These are phyloP conservation scores for Verticillium alfalfae DNA, from an alignment of 2,329 filamentous ascomycete species.

Conservation along the genomic window DNA sequence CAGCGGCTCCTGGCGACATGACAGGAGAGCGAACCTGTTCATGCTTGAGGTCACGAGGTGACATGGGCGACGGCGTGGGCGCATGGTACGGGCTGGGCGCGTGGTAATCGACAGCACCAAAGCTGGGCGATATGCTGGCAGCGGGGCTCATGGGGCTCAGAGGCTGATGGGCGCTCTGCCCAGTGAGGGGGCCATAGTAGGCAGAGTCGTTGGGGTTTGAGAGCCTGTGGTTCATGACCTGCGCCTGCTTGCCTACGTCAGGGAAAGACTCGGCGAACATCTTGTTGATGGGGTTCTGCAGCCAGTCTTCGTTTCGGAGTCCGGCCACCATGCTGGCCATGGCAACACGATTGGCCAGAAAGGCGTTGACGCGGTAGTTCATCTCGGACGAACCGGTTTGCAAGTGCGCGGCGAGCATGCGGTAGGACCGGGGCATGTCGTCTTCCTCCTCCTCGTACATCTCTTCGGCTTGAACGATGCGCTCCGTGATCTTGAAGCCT, in stretches of 20 bases:
- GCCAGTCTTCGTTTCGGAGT: conserved; percentile 27
- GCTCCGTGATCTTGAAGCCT: conserved; percentile 72
- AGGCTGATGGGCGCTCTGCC: not conserved
- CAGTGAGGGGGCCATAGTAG: conserved; percentile 5
- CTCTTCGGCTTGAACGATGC: conserved; percentile 75
- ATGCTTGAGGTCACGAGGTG: conserved; percentile 10
- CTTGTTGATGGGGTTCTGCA: conserved; percentile 39
- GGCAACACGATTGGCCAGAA: conserved; percentile 33
- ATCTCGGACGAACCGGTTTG: conserved; percentile 55
- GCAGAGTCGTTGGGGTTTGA: conserved; percentile 5
- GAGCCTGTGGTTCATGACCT: conserved; percentile 12
- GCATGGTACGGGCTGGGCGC: conserved; percentile 9
- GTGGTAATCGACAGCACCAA: conserved; percentile 10
- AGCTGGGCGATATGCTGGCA: conserved; percentile 5
- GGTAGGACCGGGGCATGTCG: conserved; percentile 63
- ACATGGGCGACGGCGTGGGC: conserved; percentile 9
- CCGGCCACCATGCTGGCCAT: conserved; percentile 33
- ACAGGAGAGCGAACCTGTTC: conserved; percentile 4
- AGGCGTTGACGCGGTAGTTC: conserved; percentile 53
- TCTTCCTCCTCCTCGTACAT: conserved; percentile 97
- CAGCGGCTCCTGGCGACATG: conserved; percentile 18
- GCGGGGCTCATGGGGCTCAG: not conserved
- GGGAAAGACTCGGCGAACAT: conserved; percentile 43
- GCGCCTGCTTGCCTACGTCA: conserved; percentile 22
- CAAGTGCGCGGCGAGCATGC: conserved; percentile 56